These are phyloP conservation scores for Botrytis deweyae DNA, from an alignment of 2,329 filamentous ascomycete species.

Conservation along the genomic window DNA sequence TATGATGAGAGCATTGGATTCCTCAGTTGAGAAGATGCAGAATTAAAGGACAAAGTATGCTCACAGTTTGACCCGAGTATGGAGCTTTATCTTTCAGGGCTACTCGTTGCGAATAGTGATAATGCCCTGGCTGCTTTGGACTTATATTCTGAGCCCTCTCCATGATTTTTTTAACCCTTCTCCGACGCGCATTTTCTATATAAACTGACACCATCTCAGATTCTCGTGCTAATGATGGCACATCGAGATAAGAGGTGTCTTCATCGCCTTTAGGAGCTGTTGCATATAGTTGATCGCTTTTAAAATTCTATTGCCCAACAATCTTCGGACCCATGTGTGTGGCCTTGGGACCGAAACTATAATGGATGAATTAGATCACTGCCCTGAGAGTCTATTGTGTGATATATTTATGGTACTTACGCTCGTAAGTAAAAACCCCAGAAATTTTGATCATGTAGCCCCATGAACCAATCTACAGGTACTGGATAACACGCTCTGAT, in stretches of 20 bases:
- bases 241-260: neutral
- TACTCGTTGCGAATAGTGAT: neutral
- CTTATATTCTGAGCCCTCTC: neutral
- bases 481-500: neutral
- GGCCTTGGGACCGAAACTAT: neutral
- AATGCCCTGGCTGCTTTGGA: neutral
- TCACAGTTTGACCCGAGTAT: neutral
- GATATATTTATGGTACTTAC: neutral
- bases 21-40: neutral
- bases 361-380: neutral
- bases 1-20: neutral
- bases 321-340: constrained; percentile 8
- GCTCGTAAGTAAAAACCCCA: neutral
- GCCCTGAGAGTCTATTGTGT: too few species aligned
- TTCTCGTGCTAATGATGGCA: neutral
- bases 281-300: too few species aligned
- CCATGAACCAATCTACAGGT: neutral
- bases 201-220: neutral
- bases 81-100: neutral
- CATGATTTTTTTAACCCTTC: neutral
- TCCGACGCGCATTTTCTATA: neutral
- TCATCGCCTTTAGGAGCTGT: neutral
- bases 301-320: neutral
- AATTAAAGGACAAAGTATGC: neutral
- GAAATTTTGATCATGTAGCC: neutral